phyloP scores from a whole-genome alignment of 2,329 filamentous ascomycete genomes.

The Colletotrichum scovillei region DNA sequence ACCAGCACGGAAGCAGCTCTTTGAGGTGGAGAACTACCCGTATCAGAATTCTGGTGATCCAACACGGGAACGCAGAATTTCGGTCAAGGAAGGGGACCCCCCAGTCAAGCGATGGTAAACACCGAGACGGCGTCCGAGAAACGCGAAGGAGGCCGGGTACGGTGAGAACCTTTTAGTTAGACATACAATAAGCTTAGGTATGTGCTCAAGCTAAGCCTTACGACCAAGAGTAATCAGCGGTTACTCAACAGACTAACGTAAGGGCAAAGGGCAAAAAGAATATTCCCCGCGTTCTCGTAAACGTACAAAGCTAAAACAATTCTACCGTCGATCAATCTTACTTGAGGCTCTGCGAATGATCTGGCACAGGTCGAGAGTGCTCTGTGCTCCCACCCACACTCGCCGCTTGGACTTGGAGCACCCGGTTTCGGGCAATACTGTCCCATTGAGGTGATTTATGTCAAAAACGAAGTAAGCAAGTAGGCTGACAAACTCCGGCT shows the following conservation, averaged over 20 bases:
- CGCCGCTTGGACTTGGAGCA: not conserved
- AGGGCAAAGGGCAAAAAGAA: not conserved
- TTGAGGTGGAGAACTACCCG: not conserved
- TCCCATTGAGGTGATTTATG: slow-evolving; percentile 1
- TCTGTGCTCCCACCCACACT: not conserved
- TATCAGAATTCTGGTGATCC: not conserved
- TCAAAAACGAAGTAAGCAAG: not conserved
- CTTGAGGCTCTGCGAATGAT: slow-evolving; percentile 7
- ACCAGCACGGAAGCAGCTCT: not conserved
- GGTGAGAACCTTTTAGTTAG: not conserved
- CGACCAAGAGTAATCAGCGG: not conserved
- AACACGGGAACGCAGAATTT: too few species aligned
- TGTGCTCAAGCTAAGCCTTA: not conserved
- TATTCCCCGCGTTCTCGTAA: not conserved
- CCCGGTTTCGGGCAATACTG: not conserved
- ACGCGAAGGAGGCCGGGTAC: not conserved
- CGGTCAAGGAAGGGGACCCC: not conserved
- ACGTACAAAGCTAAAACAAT: not conserved
- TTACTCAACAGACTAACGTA: not conserved
- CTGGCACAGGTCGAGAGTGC: not conserved
- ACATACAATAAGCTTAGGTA: too few species aligned
- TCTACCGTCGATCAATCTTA: slow-evolving; percentile 11
- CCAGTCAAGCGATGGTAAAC: not conserved
- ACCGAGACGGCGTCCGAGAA: not conserved
- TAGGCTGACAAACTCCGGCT: not conserved